These are phyloP conservation scores for Linderina pennispora DNA, from an alignment of 192 early-diverging fungal species.

Conservation along the genomic window DNA sequence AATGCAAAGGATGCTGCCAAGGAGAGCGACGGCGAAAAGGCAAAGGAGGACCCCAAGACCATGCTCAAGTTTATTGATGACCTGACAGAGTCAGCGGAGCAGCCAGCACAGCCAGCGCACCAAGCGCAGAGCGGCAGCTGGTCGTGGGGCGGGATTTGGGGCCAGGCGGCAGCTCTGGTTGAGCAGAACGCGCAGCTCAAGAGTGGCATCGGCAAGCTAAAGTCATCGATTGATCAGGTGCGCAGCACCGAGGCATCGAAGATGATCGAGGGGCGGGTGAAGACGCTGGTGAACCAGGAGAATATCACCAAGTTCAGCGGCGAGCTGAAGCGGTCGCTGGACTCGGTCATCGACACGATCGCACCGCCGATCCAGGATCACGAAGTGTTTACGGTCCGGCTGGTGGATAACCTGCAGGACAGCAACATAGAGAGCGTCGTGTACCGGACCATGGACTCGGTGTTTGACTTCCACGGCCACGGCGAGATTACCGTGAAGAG, in stretches of 20 bases:
- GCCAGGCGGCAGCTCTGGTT: constrained; percentile 34
- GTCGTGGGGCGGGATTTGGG: constrained; percentile 48
- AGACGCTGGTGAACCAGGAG: constrained; percentile 33
- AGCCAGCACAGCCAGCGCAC: neutral
- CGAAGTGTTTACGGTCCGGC: constrained; percentile 36
- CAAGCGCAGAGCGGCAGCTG: constrained; percentile 14
- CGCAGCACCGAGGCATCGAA: constrained; percentile 31
- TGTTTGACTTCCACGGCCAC: constrained; percentile 40
- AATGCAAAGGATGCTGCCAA: constrained; percentile 4
- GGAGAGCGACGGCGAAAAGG: constrained; percentile 1
- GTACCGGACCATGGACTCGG: constrained; percentile 41
- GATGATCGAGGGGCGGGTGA: constrained; percentile 25
- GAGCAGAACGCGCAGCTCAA: constrained; percentile 42
- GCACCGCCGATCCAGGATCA: constrained; percentile 47
- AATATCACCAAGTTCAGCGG: constrained; percentile 34
- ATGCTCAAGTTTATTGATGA: constrained; percentile 45
- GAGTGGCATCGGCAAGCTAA: constrained; percentile 33
- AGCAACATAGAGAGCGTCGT: constrained; percentile 30
- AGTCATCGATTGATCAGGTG: constrained; percentile 38
- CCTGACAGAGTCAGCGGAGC: constrained; percentile 45
- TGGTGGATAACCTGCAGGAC: constrained; percentile 30
- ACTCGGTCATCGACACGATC: constrained; percentile 45
- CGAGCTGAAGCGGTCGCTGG: constrained; percentile 34
- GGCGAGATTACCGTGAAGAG: constrained; percentile 40
- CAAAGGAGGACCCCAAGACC: constrained; percentile 22